phyloP scores from a whole-genome alignment of 2,329 filamentous ascomycete genomes.

The Stachybotrys chlorohalonatus region DNA sequence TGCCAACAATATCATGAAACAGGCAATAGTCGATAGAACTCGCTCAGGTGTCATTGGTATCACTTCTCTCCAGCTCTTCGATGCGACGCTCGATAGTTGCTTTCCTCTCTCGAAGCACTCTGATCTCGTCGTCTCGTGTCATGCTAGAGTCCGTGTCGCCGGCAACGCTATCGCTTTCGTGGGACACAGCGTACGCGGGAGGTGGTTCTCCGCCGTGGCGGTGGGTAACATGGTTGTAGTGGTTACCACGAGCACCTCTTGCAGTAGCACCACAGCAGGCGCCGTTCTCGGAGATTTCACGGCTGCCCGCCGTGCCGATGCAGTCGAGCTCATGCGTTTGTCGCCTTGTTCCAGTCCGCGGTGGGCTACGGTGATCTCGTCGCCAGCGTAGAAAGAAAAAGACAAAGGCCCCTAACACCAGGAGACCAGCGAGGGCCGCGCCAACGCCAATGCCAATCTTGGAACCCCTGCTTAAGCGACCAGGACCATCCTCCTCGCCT shows the following conservation, averaged over 20 bases:
- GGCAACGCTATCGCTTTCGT: not conserved
- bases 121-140: conserved; percentile 20
- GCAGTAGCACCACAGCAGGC: not conserved
- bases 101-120: conserved; percentile 22
- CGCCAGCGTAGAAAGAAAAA: conserved; percentile 16
- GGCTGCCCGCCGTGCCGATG: conserved; percentile 4
- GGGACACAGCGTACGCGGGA: conserved; percentile 15
- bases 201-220: conserved; percentile 15
- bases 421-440: conserved; percentile 17
- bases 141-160: conserved; percentile 6
- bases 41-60: conserved; percentile 5
- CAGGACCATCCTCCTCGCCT: conserved; percentile 17
- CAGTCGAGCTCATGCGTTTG: conserved; percentile 11
- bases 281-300: not conserved
- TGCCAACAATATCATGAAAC: not conserved
- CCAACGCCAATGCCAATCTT: conserved; percentile 26
- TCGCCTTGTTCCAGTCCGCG: not conserved
- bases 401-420: conserved; percentile 15
- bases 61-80: conserved; percentile 20
- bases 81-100: conserved; percentile 24
- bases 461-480: conserved; percentile 24
- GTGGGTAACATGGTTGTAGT: not conserved
- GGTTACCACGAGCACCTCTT: not conserved
- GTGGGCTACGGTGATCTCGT: not conserved
- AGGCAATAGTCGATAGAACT: not conserved